Evolutionary conservation across 768 basidiomycete species (phyloP).

Genomic region (Trametes sanguinea): DNA sequence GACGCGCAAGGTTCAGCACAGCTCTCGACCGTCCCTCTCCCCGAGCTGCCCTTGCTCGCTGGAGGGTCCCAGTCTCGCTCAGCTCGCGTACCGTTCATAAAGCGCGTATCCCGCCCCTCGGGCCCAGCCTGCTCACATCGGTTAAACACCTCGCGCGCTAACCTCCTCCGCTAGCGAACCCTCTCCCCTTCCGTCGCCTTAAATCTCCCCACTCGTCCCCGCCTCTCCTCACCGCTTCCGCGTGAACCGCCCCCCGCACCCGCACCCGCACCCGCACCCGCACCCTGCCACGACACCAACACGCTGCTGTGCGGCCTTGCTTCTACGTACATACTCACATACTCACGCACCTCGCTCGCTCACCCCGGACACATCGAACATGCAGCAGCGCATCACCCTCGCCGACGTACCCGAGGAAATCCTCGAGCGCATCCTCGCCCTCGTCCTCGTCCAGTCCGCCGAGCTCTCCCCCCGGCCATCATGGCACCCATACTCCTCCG

Average conservation of each 20-base stretch:
- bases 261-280: not conserved
- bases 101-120: constrained; percentile 17
- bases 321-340: not conserved
- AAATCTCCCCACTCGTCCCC: constrained; percentile 14
- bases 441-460: constrained; percentile 31
- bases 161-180: constrained; percentile 7
- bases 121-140: constrained; percentile 15
- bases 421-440: constrained; percentile 47
- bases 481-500: constrained; percentile 20
- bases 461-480: constrained; percentile 27
- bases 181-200: not conserved
- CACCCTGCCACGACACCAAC: too few relatives aligned
- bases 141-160: constrained; percentile 18
- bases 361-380: not conserved
- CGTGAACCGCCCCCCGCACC: not conserved
- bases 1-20: not conserved
- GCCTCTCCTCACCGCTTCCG: not conserved
- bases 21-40: constrained; percentile 4
- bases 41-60: constrained; percentile 13
- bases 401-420: constrained; percentile 44
- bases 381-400: constrained; percentile 25
- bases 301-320: not conserved
- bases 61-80: not conserved
- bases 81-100: not conserved
- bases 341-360: not conserved